phyloP scores from a whole-genome alignment of 176 grass and related monocot genomes.

The Echinochloa phyllopogon region DNA sequence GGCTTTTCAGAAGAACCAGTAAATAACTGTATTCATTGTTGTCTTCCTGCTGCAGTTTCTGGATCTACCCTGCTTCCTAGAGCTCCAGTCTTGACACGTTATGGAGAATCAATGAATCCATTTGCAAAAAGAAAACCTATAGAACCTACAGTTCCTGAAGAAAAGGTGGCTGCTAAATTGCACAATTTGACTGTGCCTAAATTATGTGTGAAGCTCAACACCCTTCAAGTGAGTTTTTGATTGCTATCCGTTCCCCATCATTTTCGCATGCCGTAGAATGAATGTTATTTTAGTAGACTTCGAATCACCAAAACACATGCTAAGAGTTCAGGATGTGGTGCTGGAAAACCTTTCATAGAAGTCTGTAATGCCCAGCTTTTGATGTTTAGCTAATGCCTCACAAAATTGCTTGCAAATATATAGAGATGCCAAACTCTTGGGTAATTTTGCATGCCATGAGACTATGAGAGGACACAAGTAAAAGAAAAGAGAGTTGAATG shows the following conservation, averaged over 20 bases:
- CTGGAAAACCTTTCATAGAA: slow-evolving; percentile 1
- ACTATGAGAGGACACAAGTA: no score
- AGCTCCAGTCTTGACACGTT: slow-evolving; percentile 78
- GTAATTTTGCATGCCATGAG: no score
- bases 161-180: slow-evolving; percentile 60
- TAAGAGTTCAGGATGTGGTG: neutral
- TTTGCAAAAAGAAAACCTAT: slow-evolving; percentile 75
- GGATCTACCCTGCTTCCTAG: slow-evolving; percentile 63
- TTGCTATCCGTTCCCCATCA: slow-evolving; percentile 6
- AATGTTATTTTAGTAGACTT: neutral
- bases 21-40: slow-evolving; percentile 33
- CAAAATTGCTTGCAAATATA: neutral
- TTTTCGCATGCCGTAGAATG: neutral
- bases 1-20: neutral
- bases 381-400: slow-evolving; percentile 3
- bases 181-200: slow-evolving; percentile 61
- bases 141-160: slow-evolving; percentile 52
- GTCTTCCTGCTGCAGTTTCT: slow-evolving; percentile 58
- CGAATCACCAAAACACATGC: neutral
- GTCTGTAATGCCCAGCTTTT: slow-evolving; percentile 22
- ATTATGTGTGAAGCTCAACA: slow-evolving; percentile 94
- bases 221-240: slow-evolving; percentile 70
- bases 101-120: slow-evolving; percentile 73
- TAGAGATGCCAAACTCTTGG: neutral
- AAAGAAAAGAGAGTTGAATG: no score